Base-by-base conservation (phyloP, 768 basidiomycete species). In the Boletus pseudopeckii region DNA sequence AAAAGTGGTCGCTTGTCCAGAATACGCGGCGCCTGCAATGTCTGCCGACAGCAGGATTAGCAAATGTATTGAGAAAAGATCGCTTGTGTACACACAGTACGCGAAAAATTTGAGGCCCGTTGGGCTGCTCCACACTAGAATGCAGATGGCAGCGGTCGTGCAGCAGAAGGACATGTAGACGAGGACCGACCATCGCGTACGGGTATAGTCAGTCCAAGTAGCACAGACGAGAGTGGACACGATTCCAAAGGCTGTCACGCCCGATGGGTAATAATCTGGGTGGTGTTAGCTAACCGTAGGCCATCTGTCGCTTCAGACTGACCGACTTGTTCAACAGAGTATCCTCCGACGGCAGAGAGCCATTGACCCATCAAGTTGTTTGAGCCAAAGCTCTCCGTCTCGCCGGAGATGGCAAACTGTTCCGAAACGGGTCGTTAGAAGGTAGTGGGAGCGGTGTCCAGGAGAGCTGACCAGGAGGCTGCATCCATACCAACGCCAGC, bases 1-100 rank as follows among this genome's bases (percentile, higher is more conserved):
- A 62, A 90, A 89, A 24, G 86, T 90, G 17, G 81, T 82, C 7
- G 86, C 89, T 64, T 90, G 89, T 10, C 88, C 86, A 0, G 86
- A 78, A 62, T 85, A 90, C 7, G 85, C 81, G 15, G 85, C 83
- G 2, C 86, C 85, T 6, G 81, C 78, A 10, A 82, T 62, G 64
- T 83, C 79, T 83, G 50, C 43, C 20, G 2, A 43, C 7, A 9
- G 1, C 4, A 14, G 45, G 13, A 30, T 59, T 18, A 48, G 48
- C 7, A 20, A 20, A 7, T 3, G 17, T 15, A 26, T 32, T 5
- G 42, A 26, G 45, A 45, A 42, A 52, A 22, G 14, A 46, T 14
- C 7, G 13, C 11, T 20, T 15, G n/a, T 39, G 18, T 44, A 74
- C 77, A 54, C 53, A 81, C 85, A 88, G 63, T 86, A 90, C 5